Evolutionary conservation across 768 basidiomycete genomes (phyloP).

Genomic region (Tricholoma saponaceum): DNA sequence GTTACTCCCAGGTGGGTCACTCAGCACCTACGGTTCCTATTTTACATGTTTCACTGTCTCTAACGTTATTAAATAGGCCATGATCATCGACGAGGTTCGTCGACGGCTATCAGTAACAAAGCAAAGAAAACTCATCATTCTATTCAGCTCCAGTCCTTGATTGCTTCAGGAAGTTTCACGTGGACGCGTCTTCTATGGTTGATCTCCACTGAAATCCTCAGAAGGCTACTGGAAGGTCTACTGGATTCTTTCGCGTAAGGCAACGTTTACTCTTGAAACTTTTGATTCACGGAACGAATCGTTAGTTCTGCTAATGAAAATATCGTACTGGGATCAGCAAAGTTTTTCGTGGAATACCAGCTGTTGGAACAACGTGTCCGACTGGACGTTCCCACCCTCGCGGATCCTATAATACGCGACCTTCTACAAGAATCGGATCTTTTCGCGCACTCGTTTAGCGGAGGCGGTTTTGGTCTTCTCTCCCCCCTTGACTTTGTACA

Average conservation of each 20-base stretch:
- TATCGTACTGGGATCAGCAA: slow-evolving; percentile 68
- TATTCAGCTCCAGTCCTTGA: slow-evolving; percentile 60
- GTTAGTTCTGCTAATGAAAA: slow-evolving; percentile 65
- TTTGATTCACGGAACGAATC: slow-evolving; percentile 12
- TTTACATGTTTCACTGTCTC: slow-evolving; percentile 14
- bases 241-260: slow-evolving; percentile 76
- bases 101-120: slow-evolving; percentile 7
- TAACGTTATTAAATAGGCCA: slow-evolving; percentile 38
- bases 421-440: slow-evolving; percentile 84
- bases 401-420: slow-evolving; percentile 69
- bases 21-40: slow-evolving; percentile 7
- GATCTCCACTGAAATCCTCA: slow-evolving; percentile 56
- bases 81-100: slow-evolving; percentile 80
- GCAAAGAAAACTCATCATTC: slow-evolving; percentile 13
- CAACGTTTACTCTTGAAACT: slow-evolving; percentile 8
- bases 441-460: slow-evolving; percentile 78
- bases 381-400: slow-evolving; percentile 74
- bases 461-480: slow-evolving; percentile 72
- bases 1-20: slow-evolving; percentile 67
- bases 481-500: slow-evolving; percentile 79
- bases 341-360: slow-evolving; percentile 71
- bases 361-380: slow-evolving; percentile 75
- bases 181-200: slow-evolving; percentile 61
- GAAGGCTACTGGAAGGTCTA: slow-evolving; percentile 59
- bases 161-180: slow-evolving; percentile 68